Evolutionary conservation across 164 flowering plant genomes (phyloP).

Genomic region (Magnolia kwangsiensis): DNA sequence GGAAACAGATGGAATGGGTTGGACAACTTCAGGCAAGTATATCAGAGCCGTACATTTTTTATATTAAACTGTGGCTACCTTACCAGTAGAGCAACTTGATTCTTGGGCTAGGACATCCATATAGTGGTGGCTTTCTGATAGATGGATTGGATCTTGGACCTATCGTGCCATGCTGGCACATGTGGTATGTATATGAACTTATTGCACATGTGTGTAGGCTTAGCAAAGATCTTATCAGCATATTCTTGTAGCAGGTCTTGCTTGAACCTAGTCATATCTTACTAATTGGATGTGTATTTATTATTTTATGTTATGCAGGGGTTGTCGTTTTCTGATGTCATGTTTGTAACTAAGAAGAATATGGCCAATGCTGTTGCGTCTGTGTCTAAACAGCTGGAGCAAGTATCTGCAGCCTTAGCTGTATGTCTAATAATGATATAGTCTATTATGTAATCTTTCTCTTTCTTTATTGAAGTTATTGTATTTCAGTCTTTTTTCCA

Average conservation of each 20-base stretch:
- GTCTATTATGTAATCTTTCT: neutral
- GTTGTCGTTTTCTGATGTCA: conserved; percentile 75
- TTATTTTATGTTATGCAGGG: conserved; percentile 45
- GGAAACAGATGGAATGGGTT: too few species aligned
- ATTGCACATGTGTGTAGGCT: too few species aligned
- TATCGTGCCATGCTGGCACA: too few species aligned
- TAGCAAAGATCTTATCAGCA: neutral
- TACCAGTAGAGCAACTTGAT: too few species aligned
- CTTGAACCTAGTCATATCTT: neutral
- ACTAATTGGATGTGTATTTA: neutral
- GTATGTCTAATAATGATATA: conserved; percentile 32
- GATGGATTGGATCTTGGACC: too few species aligned
- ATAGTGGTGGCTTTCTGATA: too few species aligned
- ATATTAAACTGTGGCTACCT: too few species aligned
- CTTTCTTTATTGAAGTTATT: neutral
- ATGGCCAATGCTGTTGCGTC: conserved; percentile 76
- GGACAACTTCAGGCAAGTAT: too few species aligned
- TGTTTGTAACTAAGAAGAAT: conserved; percentile 83
- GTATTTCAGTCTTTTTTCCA: neutral
- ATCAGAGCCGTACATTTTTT: too few species aligned
- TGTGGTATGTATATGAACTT: too few species aligned
- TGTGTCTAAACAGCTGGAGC: conserved; percentile 78
- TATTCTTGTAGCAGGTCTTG: neutral
- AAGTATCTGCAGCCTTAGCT: conserved; percentile 57
- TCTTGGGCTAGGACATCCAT: too few species aligned